phyloP scores from a whole-genome alignment of 495 filamentous ascomycete genomes.

The Neurospora sublineolata region DNA sequence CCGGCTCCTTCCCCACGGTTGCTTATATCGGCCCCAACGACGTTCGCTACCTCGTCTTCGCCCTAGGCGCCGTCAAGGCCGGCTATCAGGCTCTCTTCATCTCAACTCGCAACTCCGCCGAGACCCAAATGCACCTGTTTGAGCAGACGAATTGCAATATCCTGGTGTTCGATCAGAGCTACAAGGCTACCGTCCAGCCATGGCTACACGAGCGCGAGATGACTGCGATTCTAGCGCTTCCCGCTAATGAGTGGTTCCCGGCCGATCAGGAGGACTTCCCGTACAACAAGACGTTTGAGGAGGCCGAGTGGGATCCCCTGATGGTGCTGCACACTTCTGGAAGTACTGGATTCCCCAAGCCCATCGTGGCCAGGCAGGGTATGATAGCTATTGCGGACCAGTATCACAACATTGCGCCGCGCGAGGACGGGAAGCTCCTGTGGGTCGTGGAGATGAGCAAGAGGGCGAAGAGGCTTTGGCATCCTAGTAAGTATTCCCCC shows the following conservation, averaged over 20 bases:
- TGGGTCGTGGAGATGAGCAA: conserved; percentile 13
- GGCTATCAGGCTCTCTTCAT: conserved; percentile 34
- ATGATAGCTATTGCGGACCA: conserved; percentile 34
- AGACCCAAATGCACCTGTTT: conserved; percentile 34
- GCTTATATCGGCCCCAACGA: conserved; percentile 39
- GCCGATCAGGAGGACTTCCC: conserved; percentile 18
- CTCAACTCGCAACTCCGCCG: conserved; percentile 35
- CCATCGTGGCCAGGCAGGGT: conserved; percentile 37
- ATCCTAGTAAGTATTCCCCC: conserved; percentile 8
- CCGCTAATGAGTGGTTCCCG: conserved; percentile 19
- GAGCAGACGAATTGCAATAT: conserved; percentile 26
- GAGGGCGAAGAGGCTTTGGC: conserved; percentile 4
- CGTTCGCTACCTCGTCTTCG: conserved; percentile 35
- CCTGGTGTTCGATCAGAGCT: conserved; percentile 15
- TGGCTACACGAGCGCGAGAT: conserved; percentile 27
- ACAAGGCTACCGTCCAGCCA: conserved; percentile 16
- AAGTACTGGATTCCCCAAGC: conserved; percentile 47
- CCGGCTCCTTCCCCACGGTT: conserved; percentile 26
- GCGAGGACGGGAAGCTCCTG: conserved; percentile 13
- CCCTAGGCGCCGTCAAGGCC: conserved; percentile 31
- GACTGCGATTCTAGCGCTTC: conserved; percentile 21
- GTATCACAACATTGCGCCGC: conserved; percentile 7
- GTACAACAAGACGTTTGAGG: conserved; percentile 34
- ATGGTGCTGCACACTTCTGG: conserved; percentile 50
- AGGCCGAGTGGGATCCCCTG: conserved; percentile 34